phyloP scores from a whole-genome alignment of 805 yeast genomes.

The Yarrowia yakushimensis region DNA sequence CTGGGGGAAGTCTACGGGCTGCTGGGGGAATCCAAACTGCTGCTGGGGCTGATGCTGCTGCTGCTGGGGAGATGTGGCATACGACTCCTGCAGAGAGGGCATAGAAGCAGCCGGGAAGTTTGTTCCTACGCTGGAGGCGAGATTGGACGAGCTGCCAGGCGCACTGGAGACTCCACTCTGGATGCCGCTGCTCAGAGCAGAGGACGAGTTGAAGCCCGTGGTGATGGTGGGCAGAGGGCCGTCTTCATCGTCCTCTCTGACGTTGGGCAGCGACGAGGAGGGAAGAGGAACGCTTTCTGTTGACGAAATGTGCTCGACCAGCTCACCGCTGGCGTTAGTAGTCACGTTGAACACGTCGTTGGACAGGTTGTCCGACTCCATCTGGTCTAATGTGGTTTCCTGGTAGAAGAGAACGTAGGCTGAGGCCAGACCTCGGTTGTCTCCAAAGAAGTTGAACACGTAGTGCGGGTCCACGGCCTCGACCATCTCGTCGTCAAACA shows the following conservation, averaged over 20 bases:
- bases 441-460: conserved; percentile 84
- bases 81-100: background rate
- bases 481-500: conserved; percentile 94
- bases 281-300: conserved; percentile 17
- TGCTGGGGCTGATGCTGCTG: conserved; percentile 3
- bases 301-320: conserved; percentile 11
- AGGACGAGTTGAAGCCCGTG: conserved; percentile 4
- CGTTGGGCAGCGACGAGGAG: conserved; percentile 14
- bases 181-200: conserved; percentile 3
- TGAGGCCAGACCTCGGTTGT: conserved; percentile 80
- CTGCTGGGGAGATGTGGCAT: background rate
- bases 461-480: conserved; percentile 80
- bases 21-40: conserved; percentile 11
- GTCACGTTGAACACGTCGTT: conserved; percentile 21
- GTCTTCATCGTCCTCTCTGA: conserved; percentile 7
- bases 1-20: background rate
- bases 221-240: background rate
- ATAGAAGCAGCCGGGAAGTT: background rate
- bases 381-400: conserved; percentile 40
- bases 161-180: conserved; percentile 13
- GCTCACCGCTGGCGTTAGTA: conserved; percentile 6
- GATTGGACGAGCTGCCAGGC: background rate
- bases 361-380: conserved; percentile 22
- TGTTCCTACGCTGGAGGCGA: background rate
- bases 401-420: conserved; percentile 87